Conservation (phyloP, 345 rosid genomes). For the Raphanus raphanistrum region DNA sequence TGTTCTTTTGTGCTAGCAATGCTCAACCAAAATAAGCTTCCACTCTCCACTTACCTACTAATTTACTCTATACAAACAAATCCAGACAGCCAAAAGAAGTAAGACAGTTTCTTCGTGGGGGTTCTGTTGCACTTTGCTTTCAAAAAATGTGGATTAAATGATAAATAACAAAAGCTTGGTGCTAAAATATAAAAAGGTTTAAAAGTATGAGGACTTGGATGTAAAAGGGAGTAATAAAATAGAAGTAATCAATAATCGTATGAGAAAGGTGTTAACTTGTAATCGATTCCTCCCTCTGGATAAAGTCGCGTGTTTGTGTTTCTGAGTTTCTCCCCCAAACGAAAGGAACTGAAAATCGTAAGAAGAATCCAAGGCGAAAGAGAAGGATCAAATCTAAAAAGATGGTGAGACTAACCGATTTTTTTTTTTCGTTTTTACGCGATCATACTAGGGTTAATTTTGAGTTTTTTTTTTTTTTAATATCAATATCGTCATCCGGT, state of each 20-base stretch:
- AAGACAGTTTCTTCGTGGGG: background rate
- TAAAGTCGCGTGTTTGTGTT: constrained; percentile 13
- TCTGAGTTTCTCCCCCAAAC: constrained; percentile 4
- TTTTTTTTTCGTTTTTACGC: background rate
- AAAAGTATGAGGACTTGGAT: background rate
- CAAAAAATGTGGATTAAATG: background rate
- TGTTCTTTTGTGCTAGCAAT: background rate
- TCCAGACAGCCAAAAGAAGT: background rate
- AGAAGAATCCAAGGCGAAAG: constrained; percentile 24
- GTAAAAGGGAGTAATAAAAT: background rate
- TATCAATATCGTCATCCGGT: constrained; percentile 24
- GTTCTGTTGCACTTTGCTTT: background rate
- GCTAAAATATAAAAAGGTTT: background rate
- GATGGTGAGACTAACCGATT: constrained; percentile 29
- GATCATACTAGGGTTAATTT: constrained; percentile 6
- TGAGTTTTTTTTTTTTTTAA: background rate
- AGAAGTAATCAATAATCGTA: constrained; percentile 6
- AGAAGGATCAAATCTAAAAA: constrained; percentile 2
- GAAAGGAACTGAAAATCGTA: background rate
- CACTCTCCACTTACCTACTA: background rate
- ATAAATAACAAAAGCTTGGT: background rate
- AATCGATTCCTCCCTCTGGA: constrained; percentile 9
- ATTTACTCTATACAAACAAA: background rate
- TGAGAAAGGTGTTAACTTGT: constrained; percentile 21
- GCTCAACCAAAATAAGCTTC: background rate